Evolutionary conservation across 2,329 filamentous ascomycete genomes (phyloP), one percentile per base, ranked within the genome.

Genomic region (Rhinocladiella similis): DNA sequence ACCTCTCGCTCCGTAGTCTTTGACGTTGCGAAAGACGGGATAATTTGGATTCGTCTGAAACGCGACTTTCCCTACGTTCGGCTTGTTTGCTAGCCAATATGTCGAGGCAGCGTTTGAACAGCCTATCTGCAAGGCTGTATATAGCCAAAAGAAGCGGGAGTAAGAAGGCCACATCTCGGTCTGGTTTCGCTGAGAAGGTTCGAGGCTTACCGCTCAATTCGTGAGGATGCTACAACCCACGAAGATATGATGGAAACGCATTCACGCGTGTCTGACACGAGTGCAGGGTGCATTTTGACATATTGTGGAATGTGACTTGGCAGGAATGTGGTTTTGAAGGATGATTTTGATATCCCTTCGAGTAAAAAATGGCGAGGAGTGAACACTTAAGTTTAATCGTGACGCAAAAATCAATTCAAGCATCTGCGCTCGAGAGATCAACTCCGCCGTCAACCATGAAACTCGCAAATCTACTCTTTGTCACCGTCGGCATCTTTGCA

Each of bases 1-100:
- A 61, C 62, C 55, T 22, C 46, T 77, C 46, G 89, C 89, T 47
- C 89, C 89, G 67, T 83, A 89, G 66, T 87, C 84, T 70, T 80
- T 82, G 54, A 89, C 86, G 63, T 89, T 89, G 67, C 87, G 85
- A 74, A 82, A 89, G 62, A 89, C 76, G 68, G 86, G 80, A 57
- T 68, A 67, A 42, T n/a, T 57, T 19, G 48, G 46, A 48, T 63
- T 57, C 22, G 41, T 19, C 50, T 70, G 69, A 54, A 66, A 67
- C 25, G 63, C 62, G 18, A 66, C 65, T 41, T 57, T 54, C 1
- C 71, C 72, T 54, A 72, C 68, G 29, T 72, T 69, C 25, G 56
- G 51, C 33, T 73, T 73, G 53, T 66, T 63, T 12, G 64, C 66
- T 20, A 68, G 54, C 66, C 72, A 74, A 60, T 72, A 74, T 1